A percentile compares a stretch with the other conserved stretches of the same genome.
These are phyloP conservation scores for Fraxinus albicans DNA, from an alignment of 305 asterid species.

Conservation along the genomic window DNA sequence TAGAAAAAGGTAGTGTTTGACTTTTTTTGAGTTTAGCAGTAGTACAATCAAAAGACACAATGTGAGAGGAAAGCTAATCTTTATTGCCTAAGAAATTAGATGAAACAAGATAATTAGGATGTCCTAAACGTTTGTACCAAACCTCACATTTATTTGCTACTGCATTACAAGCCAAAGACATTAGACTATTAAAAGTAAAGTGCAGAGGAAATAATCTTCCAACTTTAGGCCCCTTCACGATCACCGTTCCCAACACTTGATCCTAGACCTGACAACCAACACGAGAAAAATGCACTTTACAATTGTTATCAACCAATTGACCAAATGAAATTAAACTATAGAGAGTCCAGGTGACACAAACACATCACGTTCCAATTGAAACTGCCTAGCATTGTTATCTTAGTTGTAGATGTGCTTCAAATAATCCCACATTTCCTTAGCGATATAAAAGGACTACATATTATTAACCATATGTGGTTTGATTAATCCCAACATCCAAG, in stretches of 20 bases:
- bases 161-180: neutral
- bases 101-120: neutral
- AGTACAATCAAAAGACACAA: no score
- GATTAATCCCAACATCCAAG: no score
- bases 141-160: neutral
- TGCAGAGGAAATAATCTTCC: neutral
- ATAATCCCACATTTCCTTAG: neutral
- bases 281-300: neutral
- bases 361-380: neutral
- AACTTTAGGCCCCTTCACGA: neutral
- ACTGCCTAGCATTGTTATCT: neutral
- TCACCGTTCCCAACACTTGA: neutral
- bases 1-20: neutral
- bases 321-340: neutral
- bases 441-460: neutral
- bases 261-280: neutral
- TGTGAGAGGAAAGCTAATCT: neutral
- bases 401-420: neutral
- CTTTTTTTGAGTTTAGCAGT: neutral
- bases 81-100: neutral
- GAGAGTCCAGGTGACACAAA: neutral
- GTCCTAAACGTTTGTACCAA: neutral
- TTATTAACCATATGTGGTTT: neutral
- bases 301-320: neutral
- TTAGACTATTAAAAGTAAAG: neutral